These are phyloP conservation scores for Cladosporium colombiae DNA, from an alignment of 2,329 filamentous ascomycete genomes.

Conservation along the genomic window DNA sequence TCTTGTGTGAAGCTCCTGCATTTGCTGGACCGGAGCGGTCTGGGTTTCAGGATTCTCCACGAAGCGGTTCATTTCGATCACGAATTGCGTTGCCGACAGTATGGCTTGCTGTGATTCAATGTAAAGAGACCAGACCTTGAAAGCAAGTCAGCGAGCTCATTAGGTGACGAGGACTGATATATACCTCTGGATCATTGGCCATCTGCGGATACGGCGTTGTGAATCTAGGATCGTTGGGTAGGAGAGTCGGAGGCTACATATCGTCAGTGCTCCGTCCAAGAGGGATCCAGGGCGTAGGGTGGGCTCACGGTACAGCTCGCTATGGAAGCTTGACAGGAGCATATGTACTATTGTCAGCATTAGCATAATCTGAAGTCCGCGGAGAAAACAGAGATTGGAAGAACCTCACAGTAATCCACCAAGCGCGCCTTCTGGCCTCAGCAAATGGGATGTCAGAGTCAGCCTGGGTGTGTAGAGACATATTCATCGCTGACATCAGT, in stretches of 20 bases:
- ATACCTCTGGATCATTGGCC: background rate
- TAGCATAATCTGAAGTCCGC: background rate
- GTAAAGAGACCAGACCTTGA: slow-evolving; percentile 44
- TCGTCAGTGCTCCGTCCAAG: background rate
- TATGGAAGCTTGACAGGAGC: slow-evolving; percentile 53
- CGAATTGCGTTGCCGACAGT: slow-evolving; percentile 42
- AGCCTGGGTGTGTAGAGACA: slow-evolving; percentile 45
- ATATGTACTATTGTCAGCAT: slow-evolving; percentile 44
- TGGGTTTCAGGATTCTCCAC: slow-evolving; percentile 1
- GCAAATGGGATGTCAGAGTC: slow-evolving; percentile 44
- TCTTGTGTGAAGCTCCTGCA: slow-evolving; percentile 4
- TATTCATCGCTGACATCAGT: slow-evolving; percentile 49
- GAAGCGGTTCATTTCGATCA: slow-evolving; percentile 16
- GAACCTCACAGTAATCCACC: slow-evolving; percentile 54
- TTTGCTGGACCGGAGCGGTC: background rate
- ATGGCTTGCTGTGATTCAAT: slow-evolving; percentile 53
- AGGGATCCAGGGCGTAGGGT: background rate
- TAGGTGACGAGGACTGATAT: too few species aligned
- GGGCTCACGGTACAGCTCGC: slow-evolving; percentile 51
- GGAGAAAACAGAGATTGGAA: background rate
- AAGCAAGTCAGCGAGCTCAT: background rate
- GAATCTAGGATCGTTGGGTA: slow-evolving; percentile 48
- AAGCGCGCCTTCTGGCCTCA: slow-evolving; percentile 51
- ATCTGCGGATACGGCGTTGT: slow-evolving; percentile 38
- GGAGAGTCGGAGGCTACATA: slow-evolving; percentile 46